phyloP scores from a whole-genome alignment of 345 rosid species.

The Lepidium didymum region DNA sequence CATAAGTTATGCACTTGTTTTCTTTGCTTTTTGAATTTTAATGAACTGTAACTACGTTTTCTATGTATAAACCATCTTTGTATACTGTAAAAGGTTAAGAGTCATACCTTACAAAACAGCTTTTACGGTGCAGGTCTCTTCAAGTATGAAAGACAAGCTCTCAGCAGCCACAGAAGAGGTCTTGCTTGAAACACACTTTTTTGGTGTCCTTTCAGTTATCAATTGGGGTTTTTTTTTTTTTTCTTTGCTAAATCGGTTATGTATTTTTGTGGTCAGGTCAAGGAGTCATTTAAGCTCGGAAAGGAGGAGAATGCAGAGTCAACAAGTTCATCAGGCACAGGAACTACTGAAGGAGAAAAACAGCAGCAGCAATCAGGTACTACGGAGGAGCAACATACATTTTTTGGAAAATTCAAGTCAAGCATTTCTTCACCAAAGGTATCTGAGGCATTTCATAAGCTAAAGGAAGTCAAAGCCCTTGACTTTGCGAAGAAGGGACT shows the following conservation, averaged over 20 bases:
- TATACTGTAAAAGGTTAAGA: conserved; percentile 3
- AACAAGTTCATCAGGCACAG: conserved; percentile 38
- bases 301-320: conserved; percentile 41
- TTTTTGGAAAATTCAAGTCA: conserved; percentile 64
- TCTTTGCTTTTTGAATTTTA: not conserved
- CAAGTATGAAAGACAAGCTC: conserved; percentile 65
- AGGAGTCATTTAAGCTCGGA: conserved; percentile 54
- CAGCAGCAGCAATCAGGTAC: conserved; percentile 36
- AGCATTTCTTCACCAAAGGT: conserved; percentile 61
- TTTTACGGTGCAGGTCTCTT: conserved; percentile 61
- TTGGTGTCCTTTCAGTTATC: not conserved
- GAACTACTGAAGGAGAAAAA: conserved; percentile 43
- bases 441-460: conserved; percentile 49
- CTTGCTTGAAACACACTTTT: conserved; percentile 9
- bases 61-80: not conserved
- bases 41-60: not conserved
- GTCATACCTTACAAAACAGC: not conserved
- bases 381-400: conserved; percentile 41
- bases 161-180: conserved; percentile 92
- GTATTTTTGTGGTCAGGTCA: conserved; percentile 44
- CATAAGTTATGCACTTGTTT: not conserved
- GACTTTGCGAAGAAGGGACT: conserved; percentile 83
- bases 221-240: not conserved
- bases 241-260: not conserved
- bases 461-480: conserved; percentile 61